Base-by-base conservation (phyloP, 176 grass and related monocot genomes). In the Themeda triandra region DNA sequence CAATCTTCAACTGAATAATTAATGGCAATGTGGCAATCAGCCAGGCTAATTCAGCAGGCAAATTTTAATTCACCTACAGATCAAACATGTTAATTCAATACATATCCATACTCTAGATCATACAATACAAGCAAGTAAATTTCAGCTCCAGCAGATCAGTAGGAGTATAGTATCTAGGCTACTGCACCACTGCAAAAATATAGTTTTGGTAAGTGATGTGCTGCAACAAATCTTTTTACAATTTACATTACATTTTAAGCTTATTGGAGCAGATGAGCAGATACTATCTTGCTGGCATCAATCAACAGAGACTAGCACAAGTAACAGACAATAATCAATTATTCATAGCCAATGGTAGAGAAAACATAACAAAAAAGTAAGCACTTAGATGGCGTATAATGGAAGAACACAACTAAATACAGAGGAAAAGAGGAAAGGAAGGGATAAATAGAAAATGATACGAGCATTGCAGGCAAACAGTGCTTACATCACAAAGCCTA, bases 401-500 rank as follows among this genome's bases (percentile, higher is more conserved):
- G 42, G 67, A 56, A 8, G 6, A 66, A 66, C 25, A 66, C 4
- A 67, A 30, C 23, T 6, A 46, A 58, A 86, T 86, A 48, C 48
- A 29, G 18, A 86, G 31, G 14, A 31, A 75, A 41, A 19, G 37
- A 27, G 3, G 14, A 74, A 81, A 14, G 39, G 45, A 70, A 85
- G n/a, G 13, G 23, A 77, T 41, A 64, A 44, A 48, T 64, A 77
- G 14, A 69, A 69, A 84, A 78, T 51, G 87, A 63, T 33, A 49
- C 24, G 75, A 76, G 29, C 31, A 62, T 87, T 19, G 59, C 24
- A 77, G 18, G 56, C 18, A 81, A 89, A 82, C 1, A 39, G 33
- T 63, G 28, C 83, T 89, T 89, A 98, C 92, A 76, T 95, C 91
- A 91, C 90, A 90, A 60, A 98, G 89, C 88, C 93, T 88, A 65